Evolutionary conservation across 179 eudicot species (phyloP), one percentile per base, ranked within the genome.

Genomic region (Pouteria campechiana): DNA sequence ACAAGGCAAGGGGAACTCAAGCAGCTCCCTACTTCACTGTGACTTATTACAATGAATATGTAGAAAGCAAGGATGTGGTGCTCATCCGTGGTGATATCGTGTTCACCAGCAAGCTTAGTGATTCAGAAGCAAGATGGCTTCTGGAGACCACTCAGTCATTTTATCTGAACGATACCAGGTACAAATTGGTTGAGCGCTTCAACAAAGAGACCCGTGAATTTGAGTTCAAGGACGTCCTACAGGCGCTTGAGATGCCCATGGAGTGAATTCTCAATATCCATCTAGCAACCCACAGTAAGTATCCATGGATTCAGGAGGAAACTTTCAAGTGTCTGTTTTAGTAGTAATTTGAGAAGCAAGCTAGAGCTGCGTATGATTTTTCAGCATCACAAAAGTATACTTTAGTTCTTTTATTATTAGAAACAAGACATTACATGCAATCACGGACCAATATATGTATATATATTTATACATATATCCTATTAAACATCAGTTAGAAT

Each of bases 1-100:
- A 88, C 59, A 79, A 88, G 55, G 94, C 96, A 24, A 79, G 82
- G 58, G 96, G 96, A 64, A 83, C 94, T 41, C 90, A 87, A 57
- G 92, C 94, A 50, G 61, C 92, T n/a, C 94, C 96, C 6, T 87
- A 76, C 67, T 67, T 79, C 64, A 77, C 85, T 22, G 79, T 71
- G 36, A 55, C 77, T 9, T 75, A 83, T 64, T 75, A 87, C 78
- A 74, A 66, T 4, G 94, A 83, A 49, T 87, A 79, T 62, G 92
- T 81, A 27, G 84, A 79, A 36, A 74, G 58, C 68, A 79, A 88
- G 58, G 95, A 81, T 46, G 40, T 88, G 63, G 88, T 88, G 42
- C 82, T 88, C 38, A 69, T 78, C 37, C 67, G 93, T 29, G 97
- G 93, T 4, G 96, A 87, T 23, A 50, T 83, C 7, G 90, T 87